These are phyloP conservation scores for Aspergillus sclerotioniger DNA, from an alignment of 495 filamentous ascomycete species.

Conservation along the genomic window DNA sequence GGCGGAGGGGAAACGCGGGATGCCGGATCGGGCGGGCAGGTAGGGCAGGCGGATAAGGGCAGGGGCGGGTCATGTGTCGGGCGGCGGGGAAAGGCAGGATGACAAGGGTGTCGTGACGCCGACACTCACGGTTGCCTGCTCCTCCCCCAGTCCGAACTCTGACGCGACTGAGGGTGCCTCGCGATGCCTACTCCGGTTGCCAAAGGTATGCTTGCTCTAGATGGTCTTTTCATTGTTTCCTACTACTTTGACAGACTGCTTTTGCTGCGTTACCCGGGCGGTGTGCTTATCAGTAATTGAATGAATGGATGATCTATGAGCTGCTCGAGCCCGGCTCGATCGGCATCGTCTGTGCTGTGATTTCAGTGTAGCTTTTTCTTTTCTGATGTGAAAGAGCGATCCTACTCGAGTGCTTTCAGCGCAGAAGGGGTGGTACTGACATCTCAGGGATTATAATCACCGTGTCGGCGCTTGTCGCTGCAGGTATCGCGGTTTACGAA, in stretches of 20 bases:
- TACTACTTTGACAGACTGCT: background rate
- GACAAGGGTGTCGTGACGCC: slow-evolving; percentile 9
- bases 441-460: slow-evolving; percentile 70
- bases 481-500: slow-evolving; percentile 82
- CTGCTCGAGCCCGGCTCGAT: background rate
- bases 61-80: slow-evolving; percentile 29
- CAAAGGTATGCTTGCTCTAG: slow-evolving; percentile 42
- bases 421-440: slow-evolving; percentile 14
- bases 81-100: slow-evolving; percentile 10
- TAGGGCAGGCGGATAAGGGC: slow-evolving; percentile 44
- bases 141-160: background rate
- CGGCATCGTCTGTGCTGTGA: background rate
- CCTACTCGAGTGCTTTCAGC: background rate
- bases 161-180: slow-evolving; percentile 4
- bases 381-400: background rate
- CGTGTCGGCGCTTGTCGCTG: slow-evolving; percentile 71
- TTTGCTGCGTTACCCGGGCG: slow-evolving; percentile 19
- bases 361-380: slow-evolving; percentile 4
- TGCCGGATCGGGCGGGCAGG: slow-evolving; percentile 30
- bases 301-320: slow-evolving; percentile 18
- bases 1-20: slow-evolving; percentile 30
- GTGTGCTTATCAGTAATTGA: slow-evolving; percentile 42
- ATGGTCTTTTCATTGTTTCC: slow-evolving; percentile 6
- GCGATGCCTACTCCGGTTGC: slow-evolving; percentile 53
- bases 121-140: background rate